A percentile compares a stretch with the other conserved stretches of the same genome.
These are phyloP conservation scores for Kappamyces sp. DNA, from an alignment of 192 early-diverging fungal genomes.

Conservation along the genomic window DNA sequence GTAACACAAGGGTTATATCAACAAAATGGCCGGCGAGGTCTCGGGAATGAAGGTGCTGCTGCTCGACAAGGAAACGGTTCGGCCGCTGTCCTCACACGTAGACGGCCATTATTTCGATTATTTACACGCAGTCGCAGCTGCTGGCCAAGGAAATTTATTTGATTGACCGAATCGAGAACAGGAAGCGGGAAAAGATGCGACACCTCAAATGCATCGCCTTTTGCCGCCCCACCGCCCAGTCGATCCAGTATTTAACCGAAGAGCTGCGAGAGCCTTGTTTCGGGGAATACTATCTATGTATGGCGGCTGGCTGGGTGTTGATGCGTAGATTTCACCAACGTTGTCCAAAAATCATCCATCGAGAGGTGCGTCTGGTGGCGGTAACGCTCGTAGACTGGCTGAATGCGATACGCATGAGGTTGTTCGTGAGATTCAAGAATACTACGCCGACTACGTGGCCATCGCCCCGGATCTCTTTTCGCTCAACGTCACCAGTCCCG, in stretches of 20 bases:
- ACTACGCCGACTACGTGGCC: conserved; percentile 85
- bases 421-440: conserved; percentile 95
- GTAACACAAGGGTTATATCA: conserved; percentile 72
- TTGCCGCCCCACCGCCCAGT: conserved; percentile 75
- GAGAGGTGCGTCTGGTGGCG: conserved; percentile 37
- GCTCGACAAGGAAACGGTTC: conserved; percentile 85
- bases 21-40: conserved; percentile 85
- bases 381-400: conserved; percentile 52
- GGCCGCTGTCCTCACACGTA: conserved; percentile 23
- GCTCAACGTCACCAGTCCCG: conserved; percentile 58
- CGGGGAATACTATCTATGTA: conserved; percentile 95
- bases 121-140: conserved; percentile 87
- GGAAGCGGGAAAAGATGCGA: conserved; percentile 78
- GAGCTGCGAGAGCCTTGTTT: conserved; percentile 89
- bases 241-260: conserved; percentile 78
- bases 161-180: conserved; percentile 87
- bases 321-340: conserved; percentile 82
- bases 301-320: conserved; percentile 9
- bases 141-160: conserved; percentile 90
- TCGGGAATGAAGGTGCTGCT: conserved; percentile 97
- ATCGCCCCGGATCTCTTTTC: conserved; percentile 78
- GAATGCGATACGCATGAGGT: conserved; percentile 93
- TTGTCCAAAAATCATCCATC: conserved; percentile 82
- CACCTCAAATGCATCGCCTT: conserved; percentile 96
- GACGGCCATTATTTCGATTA: conserved; percentile 91